These are phyloP conservation scores for Rhizopogon roseolus DNA, from an alignment of 768 basidiomycete genomes.

Conservation along the genomic window DNA sequence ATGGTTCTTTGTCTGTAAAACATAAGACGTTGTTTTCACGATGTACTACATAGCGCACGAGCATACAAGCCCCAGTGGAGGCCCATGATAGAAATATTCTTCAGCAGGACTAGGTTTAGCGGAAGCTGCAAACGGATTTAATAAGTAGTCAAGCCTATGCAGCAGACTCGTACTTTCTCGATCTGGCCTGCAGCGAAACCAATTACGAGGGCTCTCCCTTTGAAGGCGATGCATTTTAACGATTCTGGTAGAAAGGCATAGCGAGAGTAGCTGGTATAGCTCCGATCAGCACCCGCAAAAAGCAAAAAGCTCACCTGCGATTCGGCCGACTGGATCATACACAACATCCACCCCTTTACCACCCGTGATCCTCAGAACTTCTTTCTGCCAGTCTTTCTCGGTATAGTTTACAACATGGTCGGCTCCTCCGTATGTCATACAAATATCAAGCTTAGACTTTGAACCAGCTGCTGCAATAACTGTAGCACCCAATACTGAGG, in stretches of 20 bases:
- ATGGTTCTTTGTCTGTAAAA: constrained; percentile 56
- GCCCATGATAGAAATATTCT: constrained; percentile 82
- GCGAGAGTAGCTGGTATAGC: not conserved
- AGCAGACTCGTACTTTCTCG: constrained; percentile 14
- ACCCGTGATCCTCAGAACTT: constrained; percentile 76
- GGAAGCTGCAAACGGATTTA: constrained; percentile 52
- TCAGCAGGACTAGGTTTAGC: constrained; percentile 76
- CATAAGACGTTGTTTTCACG: not conserved
- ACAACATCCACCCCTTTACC: constrained; percentile 86
- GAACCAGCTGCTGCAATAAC: constrained; percentile 94
- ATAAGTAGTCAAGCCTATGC: not conserved
- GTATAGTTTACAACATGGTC: constrained; percentile 82
- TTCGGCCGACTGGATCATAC: constrained; percentile 82
- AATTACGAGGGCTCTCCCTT: constrained; percentile 88
- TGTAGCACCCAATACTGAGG: constrained; percentile 76
- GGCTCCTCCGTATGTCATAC: constrained; percentile 71
- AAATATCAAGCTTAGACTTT: constrained; percentile 72
- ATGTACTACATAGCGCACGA: constrained; percentile 36
- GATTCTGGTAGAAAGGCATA: constrained; percentile 44
- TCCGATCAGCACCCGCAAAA: not conserved
- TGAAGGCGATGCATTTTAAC: constrained; percentile 92
- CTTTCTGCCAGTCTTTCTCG: constrained; percentile 79
- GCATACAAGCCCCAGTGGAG: constrained; percentile 84
- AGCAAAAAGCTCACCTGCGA: constrained; percentile 46
- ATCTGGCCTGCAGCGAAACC: constrained; percentile 45